Evolutionary conservation across 148 eudicot species (phyloP).

Genomic region (Fagopyrum homotropicum): DNA sequence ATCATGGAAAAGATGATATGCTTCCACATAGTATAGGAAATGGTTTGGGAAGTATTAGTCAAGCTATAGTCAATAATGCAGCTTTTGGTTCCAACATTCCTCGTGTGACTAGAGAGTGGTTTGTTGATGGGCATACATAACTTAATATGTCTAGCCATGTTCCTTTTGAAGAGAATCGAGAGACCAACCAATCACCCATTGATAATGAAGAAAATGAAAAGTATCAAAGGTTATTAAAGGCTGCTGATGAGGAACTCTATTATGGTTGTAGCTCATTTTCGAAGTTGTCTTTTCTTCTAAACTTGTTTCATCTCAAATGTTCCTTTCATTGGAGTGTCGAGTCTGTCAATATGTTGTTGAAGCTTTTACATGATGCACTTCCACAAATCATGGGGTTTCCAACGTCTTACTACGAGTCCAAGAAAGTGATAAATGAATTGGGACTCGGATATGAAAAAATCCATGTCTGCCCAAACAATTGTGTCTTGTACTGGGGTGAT

Average conservation of each 20-base stretch:
- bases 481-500: constrained; percentile 4
- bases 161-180: too few relatives aligned
- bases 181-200: background rate
- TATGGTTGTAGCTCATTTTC: background rate
- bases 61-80: too few relatives aligned
- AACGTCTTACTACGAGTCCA: constrained; percentile 1
- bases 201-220: background rate
- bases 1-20: background rate
- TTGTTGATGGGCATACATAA: too few relatives aligned
- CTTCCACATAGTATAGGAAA: too few relatives aligned
- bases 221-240: background rate
- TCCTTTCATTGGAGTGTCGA: background rate
- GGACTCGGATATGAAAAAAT: constrained; percentile 7
- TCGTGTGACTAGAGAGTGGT: background rate
- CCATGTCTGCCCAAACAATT: constrained; percentile 9
- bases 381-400: background rate
- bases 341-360: background rate
- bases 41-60: background rate
- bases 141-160: too few relatives aligned
- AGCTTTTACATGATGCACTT: background rate
- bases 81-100: background rate
- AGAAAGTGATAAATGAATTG: background rate
- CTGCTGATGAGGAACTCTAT: background rate
- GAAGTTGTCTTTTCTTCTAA: background rate
- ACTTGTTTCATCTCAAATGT: background rate